Evolutionary conservation across 2,329 filamentous ascomycete genomes (phyloP), one percentile per base, ranked within the genome.

Genomic region (Aureobasidium mangrovei): DNA sequence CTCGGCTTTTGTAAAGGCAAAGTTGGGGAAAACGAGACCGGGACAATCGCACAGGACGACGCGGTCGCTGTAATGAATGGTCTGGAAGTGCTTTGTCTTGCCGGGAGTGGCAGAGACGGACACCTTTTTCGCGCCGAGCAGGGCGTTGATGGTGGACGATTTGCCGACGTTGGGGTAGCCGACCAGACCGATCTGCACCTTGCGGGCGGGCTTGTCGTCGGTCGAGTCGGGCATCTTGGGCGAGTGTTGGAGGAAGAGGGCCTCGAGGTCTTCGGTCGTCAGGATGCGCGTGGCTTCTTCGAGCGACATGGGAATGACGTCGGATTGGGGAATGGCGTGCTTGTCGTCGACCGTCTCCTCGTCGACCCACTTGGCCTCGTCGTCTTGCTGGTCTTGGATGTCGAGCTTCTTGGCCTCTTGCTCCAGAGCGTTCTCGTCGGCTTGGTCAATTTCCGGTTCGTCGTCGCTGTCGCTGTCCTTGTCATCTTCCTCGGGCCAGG

Each of bases 41-140:
- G 93, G 93, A 67, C 93, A 98, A 83, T 98, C 93, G 71, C 93
- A 97, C 5, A 98, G 81, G 44, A 97, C 80, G 59, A 98, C 89
- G 56, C 84, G 82, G 1, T 93, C 86, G 56, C 87, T 93, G 32
- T 98, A 81, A 67, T 96, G 91, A 56, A 98, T 93, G 1, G 93
- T 98, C 71, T 98, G 93, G 75, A 98, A 98, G 66, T 98, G 93
- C 75, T 98, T 98, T 10, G 93, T 98, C 75, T 98, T 98, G 68
- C 93, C 93, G 3, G 93, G 93, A 1, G 93, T 98, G 10, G 91
- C 86, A 12, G 93, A 98, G 38, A 98, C 94, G 0, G 91, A 97
- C 4, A 98, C 93, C 74, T 97, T 98, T 76, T 97, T 98, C 54
- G 93, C 85, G 48, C 94, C 94, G 56, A 97, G 91, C n/a, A 98